Conservation (phyloP, 805 yeast species). For the Yarrowia sp. region DNA sequence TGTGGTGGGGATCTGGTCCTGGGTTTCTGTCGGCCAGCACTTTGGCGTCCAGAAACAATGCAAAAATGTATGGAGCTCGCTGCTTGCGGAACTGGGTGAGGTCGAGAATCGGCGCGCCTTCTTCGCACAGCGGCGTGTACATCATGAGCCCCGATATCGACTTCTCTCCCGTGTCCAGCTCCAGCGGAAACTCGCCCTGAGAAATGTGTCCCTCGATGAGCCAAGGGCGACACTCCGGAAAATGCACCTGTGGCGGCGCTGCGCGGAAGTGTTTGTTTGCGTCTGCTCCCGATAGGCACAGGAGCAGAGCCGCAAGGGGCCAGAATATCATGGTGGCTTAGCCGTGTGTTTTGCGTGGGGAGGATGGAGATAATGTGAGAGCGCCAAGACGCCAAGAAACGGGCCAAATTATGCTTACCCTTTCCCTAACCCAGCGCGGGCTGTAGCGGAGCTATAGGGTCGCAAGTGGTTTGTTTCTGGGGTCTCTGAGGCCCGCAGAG, state of each 20-base stretch:
- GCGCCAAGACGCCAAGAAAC: conserved; percentile 26
- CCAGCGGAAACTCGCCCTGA: neutral
- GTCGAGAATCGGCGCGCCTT: conserved; percentile 2
- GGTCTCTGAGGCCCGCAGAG: no score
- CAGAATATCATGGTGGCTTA: conserved; percentile 5
- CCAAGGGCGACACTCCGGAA: conserved; percentile 16
- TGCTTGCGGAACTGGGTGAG: conserved; percentile 12
- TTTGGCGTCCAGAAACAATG: conserved; percentile 2
- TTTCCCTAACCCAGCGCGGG: neutral
- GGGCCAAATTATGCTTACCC: conserved; percentile 23
- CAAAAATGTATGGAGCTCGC: conserved; percentile 1
- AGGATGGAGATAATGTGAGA: neutral
- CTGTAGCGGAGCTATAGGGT: neutral
- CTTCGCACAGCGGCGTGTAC: neutral
- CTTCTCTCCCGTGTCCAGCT: neutral
- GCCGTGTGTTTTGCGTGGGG: neutral
- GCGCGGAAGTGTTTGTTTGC: conserved; percentile 13
- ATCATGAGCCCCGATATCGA: neutral
- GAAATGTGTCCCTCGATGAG: conserved; percentile 3
- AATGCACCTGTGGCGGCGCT: conserved; percentile 4
- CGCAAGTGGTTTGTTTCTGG: no score
- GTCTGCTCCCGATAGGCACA: neutral
- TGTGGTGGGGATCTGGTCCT: neutral
- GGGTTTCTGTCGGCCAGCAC: neutral
- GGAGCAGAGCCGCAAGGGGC: conserved; percentile 19